Evolutionary conservation across 1,139 yeast species (phyloP).

Genomic region (Candida sp.): DNA sequence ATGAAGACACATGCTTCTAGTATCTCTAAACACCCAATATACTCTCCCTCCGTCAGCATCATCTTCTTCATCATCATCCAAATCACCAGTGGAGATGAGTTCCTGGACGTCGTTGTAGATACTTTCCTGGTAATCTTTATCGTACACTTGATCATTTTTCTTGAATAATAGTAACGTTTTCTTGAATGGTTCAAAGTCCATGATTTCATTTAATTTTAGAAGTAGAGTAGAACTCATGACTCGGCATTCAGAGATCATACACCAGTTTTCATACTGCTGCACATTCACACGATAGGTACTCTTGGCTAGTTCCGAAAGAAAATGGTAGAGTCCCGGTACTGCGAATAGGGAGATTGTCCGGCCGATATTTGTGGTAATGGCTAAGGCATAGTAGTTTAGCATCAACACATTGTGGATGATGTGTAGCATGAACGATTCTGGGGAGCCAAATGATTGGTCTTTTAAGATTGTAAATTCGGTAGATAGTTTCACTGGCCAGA

Average conservation of each 20-base stretch:
- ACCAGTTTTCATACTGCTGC: constrained; percentile 15
- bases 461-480: constrained; percentile 16
- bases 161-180: constrained; percentile 12
- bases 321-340: constrained; percentile 20
- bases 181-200: constrained; percentile 17
- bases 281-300: constrained; percentile 17
- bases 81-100: constrained; percentile 6
- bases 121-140: constrained; percentile 5
- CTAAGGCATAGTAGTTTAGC: constrained; percentile 13
- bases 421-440: constrained; percentile 18
- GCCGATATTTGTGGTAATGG: constrained; percentile 12
- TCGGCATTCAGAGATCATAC: constrained; percentile 14
- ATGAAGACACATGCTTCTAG: constrained; percentile 19
- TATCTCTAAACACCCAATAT: constrained; percentile 22
- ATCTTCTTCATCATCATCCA: constrained; percentile 8
- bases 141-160: constrained; percentile 10
- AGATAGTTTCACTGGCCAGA: constrained; percentile 21
- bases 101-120: constrained; percentile 10
- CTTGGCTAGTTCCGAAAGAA: constrained; percentile 19
- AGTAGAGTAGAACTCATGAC: constrained; percentile 9
- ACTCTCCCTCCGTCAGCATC: constrained; percentile 19
- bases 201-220: constrained; percentile 14
- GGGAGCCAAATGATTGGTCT: constrained; percentile 17
- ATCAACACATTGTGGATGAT: constrained; percentile 18
- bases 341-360: constrained; percentile 15